Conservation (phyloP, 306 rosid species). For the Gastrolobium bilobum region DNA sequence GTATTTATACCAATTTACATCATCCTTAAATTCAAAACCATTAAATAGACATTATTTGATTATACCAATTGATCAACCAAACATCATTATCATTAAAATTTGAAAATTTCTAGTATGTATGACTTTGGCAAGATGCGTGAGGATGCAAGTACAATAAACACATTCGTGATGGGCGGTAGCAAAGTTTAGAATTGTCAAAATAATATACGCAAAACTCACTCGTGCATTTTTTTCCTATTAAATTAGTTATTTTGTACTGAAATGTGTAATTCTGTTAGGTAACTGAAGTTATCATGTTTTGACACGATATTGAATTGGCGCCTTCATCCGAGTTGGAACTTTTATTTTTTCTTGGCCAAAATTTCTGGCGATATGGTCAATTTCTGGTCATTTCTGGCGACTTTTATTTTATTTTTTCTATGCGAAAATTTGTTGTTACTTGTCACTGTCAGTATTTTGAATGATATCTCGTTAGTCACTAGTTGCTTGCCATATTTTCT, state of each 20-base stretch:
- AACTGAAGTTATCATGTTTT: conserved; percentile 13
- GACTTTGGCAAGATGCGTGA: neutral
- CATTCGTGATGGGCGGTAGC: neutral
- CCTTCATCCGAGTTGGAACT: conserved; percentile 8
- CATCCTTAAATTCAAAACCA: too few relatives aligned
- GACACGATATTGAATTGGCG: neutral
- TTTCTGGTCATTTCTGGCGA: neutral
- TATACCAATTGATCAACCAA: neutral
- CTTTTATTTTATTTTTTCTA: neutral
- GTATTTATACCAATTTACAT: too few relatives aligned
- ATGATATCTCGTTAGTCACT: neutral
- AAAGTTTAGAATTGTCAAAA: conserved; percentile 2
- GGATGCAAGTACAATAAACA: neutral
- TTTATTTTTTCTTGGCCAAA: neutral
- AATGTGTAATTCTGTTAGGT: conserved; percentile 3
- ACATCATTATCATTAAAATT: neutral
- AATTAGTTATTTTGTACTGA: neutral
- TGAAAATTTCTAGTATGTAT: neutral
- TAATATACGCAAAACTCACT: neutral
- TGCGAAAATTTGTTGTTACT: conserved; percentile 32
- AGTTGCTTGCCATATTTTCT: neutral
- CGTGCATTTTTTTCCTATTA: neutral
- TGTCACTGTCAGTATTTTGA: neutral
- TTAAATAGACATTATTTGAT: neutral
- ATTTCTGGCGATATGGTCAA: neutral